Conservation (phyloP, 169 alveolate genomes). For the Besnoitia besnoiti region DNA sequence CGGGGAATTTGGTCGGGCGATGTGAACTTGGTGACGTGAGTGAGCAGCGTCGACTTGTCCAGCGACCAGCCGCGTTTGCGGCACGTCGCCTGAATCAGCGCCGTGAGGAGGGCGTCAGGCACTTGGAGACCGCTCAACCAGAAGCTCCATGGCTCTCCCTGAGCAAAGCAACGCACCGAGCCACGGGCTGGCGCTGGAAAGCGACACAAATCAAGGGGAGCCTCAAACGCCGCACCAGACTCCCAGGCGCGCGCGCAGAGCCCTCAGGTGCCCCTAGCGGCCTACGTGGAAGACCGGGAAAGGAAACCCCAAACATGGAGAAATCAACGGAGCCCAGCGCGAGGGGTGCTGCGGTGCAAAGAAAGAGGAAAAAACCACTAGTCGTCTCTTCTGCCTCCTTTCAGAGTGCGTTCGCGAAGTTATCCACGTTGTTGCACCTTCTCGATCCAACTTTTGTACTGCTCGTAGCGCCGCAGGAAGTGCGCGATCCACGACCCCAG, state of each 20-base stretch:
- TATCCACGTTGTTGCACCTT: too few relatives aligned
- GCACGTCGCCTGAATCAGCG: constrained; percentile 92
- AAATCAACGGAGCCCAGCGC: too few relatives aligned
- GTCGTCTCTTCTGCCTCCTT: neutral
- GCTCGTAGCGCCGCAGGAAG: constrained; percentile 81
- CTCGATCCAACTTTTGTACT: constrained; percentile 84
- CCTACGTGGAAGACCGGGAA: too few relatives aligned
- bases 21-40: constrained; percentile 84
- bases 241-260: neutral
- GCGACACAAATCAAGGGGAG: neutral
- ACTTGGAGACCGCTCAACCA: constrained; percentile 95
- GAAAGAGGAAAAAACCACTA: too few relatives aligned
- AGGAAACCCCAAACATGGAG: too few relatives aligned
- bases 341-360: too few relatives aligned
- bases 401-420: neutral
- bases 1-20: constrained; percentile 81
- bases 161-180: constrained; percentile 36
- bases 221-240: neutral
- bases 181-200: neutral
- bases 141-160: constrained; percentile 90
- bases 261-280: too few relatives aligned
- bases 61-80: constrained; percentile 91
- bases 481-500: constrained; percentile 91
- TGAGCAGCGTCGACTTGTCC: constrained; percentile 89
- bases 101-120: constrained; percentile 91